Base-by-base conservation (phyloP, 2,329 filamentous ascomycete genomes). In the Aspergillus texensis region DNA sequence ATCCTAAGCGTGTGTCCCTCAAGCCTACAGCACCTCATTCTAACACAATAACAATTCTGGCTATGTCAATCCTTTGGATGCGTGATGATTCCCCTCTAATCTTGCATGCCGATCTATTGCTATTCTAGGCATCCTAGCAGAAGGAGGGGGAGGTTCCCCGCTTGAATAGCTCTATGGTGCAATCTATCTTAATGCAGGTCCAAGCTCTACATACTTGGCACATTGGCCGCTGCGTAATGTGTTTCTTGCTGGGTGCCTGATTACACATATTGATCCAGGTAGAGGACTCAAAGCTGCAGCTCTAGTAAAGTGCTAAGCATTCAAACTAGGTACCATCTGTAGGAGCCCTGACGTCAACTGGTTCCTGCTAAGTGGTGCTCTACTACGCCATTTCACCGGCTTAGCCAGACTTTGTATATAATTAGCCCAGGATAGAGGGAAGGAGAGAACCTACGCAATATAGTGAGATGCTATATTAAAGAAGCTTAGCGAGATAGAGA, bases 151-250 rank as follows among this genome's bases (percentile, higher is more conserved):
- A 36, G 14, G 6, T 36, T 36, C 34, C 14, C 34, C 14, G 34
- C 14, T 36, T 36, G 5, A 28, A 28, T 28, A 8, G 16, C 5
- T 36, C 14, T 3, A 16, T 36, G 6, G 14, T 16, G 6, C 12
- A 16, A 3, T 16, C 6, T 36, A 16, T 2, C 3, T 36, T 36
- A 36, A 6, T 36, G 14, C 6, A 3, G 5, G 14, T 36, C 14
- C 34, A 16, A n/a, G 0, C 9, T n/a, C 16, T 9, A n/a, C 6
- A 10, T 3, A 2, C 2, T 41, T 4, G 39, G 6, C 6, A 41
- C 1, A 1, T 19, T n/a, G 4, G 1, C 3, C 19, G 6, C 3
- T 9, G 1, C 0, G 16, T 9, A 10, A 1, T 10, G 19, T 10
- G 6, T 10, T n/a, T 6, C 16, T 41, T n/a, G 8, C 39, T 8